Evolutionary conservation across 2,329 filamentous ascomycete genomes (phyloP).

Genomic region (Penicillium brasilianum): DNA sequence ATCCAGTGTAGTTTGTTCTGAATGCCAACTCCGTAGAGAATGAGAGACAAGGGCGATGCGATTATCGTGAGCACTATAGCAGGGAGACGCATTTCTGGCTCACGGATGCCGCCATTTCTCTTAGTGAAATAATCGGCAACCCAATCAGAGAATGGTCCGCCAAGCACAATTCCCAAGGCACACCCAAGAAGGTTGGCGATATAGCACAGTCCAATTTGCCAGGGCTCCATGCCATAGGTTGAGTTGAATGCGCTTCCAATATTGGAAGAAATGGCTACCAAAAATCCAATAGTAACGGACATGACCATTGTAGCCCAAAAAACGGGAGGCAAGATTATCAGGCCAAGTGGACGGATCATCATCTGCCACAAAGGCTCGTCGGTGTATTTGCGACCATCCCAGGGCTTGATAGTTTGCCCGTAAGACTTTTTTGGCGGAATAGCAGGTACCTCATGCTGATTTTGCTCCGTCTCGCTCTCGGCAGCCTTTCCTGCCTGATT

Average conservation of each 20-base stretch:
- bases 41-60: conserved; percentile 33
- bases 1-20: conserved; percentile 54
- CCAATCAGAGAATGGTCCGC: conserved; percentile 48
- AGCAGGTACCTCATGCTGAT: neutral
- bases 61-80: conserved; percentile 28
- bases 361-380: conserved; percentile 15
- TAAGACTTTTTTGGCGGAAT: neutral
- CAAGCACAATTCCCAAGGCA: conserved; percentile 52
- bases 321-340: conserved; percentile 17
- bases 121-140: conserved; percentile 37
- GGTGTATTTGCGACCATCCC: conserved; percentile 31
- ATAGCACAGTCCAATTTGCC: conserved; percentile 56
- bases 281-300: conserved; percentile 31
- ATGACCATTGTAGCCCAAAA: conserved; percentile 21
- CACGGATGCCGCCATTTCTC: conserved; percentile 36
- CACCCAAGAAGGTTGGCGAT: conserved; percentile 30
- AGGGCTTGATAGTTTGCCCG: conserved; percentile 31
- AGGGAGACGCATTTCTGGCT: conserved; percentile 43
- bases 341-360: conserved; percentile 13
- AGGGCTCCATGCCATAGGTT: conserved; percentile 35
- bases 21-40: conserved; percentile 42
- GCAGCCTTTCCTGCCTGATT: neutral
- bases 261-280: conserved; percentile 30
- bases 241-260: conserved; percentile 17
- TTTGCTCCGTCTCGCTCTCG: neutral